Evolutionary conservation across 2,329 filamentous ascomycete genomes (phyloP), one percentile per base, ranked within the genome.

Genomic region (Ophiocordyceps sinensis): DNA sequence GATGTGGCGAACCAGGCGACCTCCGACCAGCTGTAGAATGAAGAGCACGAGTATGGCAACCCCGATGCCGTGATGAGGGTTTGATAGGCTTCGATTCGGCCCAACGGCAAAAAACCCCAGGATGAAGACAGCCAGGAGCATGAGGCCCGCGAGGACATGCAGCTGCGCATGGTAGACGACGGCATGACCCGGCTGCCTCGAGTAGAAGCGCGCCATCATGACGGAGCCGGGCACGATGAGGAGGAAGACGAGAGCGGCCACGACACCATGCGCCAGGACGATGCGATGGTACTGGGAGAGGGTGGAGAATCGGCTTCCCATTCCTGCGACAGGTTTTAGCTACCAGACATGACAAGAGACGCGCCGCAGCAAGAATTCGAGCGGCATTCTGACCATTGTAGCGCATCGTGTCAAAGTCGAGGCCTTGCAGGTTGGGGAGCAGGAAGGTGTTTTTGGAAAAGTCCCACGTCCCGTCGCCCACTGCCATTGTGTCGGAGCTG

Each of bases 381-480:
- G n/a, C 30, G n/a, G 30, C 12, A 21, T 15, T 36, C 36, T 36
- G 64, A 85, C 82, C 85, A 72, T 91, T 91, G 63, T 86, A 87
- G 56, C 73, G 77, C 78, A 85, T 88, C 6, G 84, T 88, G 39
- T 80, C 81, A 57, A 85, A 85, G 56, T 87, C 85, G 47, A 85
- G 62, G 9, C 82, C 83, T 51, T 79, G 68, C 37, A 91, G 64
- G 53, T 87, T 87, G 30, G 85, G 85, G 40, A 91, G 64, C 41
- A 91, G 64, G 56, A 89, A 91, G 15, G 74, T 78, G 54, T 88
- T 85, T 56, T 80, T 80, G 44, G 71, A 68, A 43, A 81, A 80
- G 53, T 88, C 81, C 84, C 85, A 91, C 29, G 85, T 89, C 19
- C 85, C 85, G 56, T 89, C 85, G 47, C 84, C 84, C 14, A 89